Conservation (phyloP, 2,329 filamentous ascomycete species). For the Lecanoromycetidae sp. region DNA sequence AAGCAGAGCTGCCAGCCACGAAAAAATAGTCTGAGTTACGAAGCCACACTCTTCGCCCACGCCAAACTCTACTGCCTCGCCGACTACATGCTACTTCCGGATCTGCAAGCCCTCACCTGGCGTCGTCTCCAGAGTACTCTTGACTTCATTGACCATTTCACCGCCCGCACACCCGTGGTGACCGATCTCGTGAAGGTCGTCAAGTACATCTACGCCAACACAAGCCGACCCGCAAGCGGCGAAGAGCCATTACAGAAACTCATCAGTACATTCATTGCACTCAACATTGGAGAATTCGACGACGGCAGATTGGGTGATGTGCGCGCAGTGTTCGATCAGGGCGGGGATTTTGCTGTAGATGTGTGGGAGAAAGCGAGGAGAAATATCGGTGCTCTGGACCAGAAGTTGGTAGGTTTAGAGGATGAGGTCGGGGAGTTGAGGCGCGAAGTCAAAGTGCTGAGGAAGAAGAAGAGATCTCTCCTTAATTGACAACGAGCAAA, state of each 20-base stretch:
- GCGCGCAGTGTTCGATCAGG: background rate
- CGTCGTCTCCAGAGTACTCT: background rate
- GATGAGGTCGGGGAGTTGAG: background rate
- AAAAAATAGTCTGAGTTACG: background rate
- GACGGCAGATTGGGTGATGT: background rate
- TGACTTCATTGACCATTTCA: background rate
- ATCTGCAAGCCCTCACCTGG: slow-evolving; percentile 1
- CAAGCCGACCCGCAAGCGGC: background rate
- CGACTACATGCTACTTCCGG: slow-evolving; percentile 2
- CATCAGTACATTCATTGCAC: background rate
- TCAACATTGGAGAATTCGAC: background rate
- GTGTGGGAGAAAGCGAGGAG: background rate
- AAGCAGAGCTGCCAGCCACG: background rate
- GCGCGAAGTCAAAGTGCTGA: too few species aligned
- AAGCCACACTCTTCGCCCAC: background rate
- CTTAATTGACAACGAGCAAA: too few species aligned
- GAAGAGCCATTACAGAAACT: background rate
- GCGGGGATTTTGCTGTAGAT: background rate
- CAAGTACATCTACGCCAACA: background rate
- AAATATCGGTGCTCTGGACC: background rate
- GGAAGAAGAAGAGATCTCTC: too few species aligned
- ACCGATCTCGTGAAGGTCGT: background rate
- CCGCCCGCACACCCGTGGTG: background rate
- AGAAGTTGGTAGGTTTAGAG: too few species aligned
- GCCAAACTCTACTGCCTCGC: slow-evolving; percentile 9